Evolutionary conservation across 495 filamentous ascomycete genomes (phyloP), one percentile per base, ranked within the genome.

Genomic region (Aspergillus kassunensis): DNA sequence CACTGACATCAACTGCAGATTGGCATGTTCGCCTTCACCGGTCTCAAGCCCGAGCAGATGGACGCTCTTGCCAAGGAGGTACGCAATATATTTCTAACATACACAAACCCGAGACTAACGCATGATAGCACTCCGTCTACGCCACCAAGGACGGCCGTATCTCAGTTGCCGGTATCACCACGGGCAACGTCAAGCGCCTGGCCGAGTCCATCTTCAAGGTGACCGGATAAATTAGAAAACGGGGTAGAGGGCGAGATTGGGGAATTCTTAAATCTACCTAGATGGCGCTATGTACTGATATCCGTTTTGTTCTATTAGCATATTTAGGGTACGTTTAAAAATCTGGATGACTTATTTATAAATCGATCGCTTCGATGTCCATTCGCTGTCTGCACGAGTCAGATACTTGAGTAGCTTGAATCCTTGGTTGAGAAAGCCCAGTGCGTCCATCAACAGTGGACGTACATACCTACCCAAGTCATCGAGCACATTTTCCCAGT

Each of bases 1-100:
- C 16, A 34, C 52, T 57, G 30, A 62, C 34, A n/a, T 42, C 18
- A 11, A 35, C 25, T 15, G 1, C 31, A 87, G 76, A 98, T 98
- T 58, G 93, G 93, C 74, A 98, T 98, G 93, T 98, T 98, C 65
- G 92, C 92, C 60, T 98, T 93, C 78, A 98, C 93, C 27, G 93
- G 93, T 43, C 74, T 98, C 65, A 91, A 81, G 59, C 83, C 91
- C 55, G 86, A 93, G 75, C 86, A 96, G 77, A 96, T 97, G 88
- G 88, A 92, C 20, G 76, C 73, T 65, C 78, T 98, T 52, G 90
- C 93, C 53, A 91, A 95, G 77, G 90, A 97, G 76, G 84, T 86
- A 68, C 62, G 77, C 24, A 44, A 9, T 8, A n/a, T 16, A 9
- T 8, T 6, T 16, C 34, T 3, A 4, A 40, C 36, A n/a, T 10